Percentiles rank a stretch among this genome's conserved stretches.
Conservation (phyloP, 2,329 filamentous ascomycete species). For the Triangularia verruculosa region DNA sequence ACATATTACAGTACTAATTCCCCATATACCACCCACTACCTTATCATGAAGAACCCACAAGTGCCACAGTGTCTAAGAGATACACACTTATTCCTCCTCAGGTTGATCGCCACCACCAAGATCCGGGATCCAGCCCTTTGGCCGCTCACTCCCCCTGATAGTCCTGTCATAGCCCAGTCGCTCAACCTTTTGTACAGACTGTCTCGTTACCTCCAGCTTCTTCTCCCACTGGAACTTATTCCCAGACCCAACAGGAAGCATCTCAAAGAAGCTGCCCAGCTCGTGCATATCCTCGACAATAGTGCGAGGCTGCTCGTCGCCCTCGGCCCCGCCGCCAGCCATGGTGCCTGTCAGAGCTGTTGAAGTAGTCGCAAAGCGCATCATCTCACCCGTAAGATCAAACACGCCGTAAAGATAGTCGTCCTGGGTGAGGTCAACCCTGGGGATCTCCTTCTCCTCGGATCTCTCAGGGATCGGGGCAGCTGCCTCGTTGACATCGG, state of each 20-base stretch:
- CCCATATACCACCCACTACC: no score
- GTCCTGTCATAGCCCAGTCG: constrained; percentile 81
- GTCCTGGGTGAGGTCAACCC: constrained; percentile 66
- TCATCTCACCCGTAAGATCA: constrained; percentile 92
- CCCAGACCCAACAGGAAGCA: constrained; percentile 58
- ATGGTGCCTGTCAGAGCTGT: constrained; percentile 69
- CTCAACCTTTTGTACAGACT: constrained; percentile 93
- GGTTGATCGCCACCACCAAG: constrained; percentile 37
- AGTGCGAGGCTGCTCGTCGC: constrained; percentile 42
- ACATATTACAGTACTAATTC: no score
- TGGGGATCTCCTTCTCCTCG: neutral
- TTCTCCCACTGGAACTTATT: constrained; percentile 55
- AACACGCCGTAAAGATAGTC: constrained; percentile 92
- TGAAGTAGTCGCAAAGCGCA: constrained; percentile 90
- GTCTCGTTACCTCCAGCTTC: constrained; percentile 84
- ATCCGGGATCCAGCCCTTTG: constrained; percentile 89
- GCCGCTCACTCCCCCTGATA: constrained; percentile 82
- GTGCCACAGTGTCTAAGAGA: neutral
- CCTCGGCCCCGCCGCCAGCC: constrained; percentile 31
- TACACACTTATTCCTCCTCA: constrained; percentile 18
- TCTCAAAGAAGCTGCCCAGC: constrained; percentile 73
- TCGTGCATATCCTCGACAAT: constrained; percentile 80
- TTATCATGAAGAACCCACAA: neutral
- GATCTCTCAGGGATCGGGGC: neutral
- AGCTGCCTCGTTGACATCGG: constrained; percentile 14